A percentile compares a stretch with the other conserved stretches of the same genome.
Conservation (phyloP, 2,329 filamentous ascomycete genomes). For the Fusarium pseudocircinatum region DNA sequence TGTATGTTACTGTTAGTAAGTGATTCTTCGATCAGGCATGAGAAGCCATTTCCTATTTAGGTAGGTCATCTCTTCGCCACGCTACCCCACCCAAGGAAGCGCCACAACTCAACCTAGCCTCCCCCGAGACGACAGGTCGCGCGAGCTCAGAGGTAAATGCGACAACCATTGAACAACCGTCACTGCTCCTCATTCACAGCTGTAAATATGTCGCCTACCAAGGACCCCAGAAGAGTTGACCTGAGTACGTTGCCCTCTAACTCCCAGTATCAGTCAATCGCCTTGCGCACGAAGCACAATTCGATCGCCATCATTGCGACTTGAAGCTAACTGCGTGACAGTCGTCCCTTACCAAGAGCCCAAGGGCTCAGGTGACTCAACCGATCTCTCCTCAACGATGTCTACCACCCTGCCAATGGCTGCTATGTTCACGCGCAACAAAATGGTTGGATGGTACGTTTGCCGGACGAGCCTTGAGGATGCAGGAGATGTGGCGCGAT, state of each 20-base stretch:
- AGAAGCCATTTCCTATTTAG: constrained; percentile 22
- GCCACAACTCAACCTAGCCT: constrained; percentile 27
- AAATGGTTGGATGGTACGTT: constrained; percentile 74
- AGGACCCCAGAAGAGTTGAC: constrained; percentile 57
- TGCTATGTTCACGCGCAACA: constrained; percentile 81
- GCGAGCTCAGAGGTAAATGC: constrained; percentile 34
- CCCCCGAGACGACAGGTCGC: constrained; percentile 27
- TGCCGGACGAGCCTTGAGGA: neutral
- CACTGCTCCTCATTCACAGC: constrained; percentile 15
- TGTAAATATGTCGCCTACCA: constrained; percentile 52
- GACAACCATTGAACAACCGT: constrained; percentile 27
- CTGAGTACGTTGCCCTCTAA: constrained; percentile 49
- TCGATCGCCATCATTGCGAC: constrained; percentile 5
- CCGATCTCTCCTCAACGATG: constrained; percentile 77
- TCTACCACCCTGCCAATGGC: constrained; percentile 91
- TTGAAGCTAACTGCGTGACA: constrained; percentile 50
- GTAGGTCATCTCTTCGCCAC: constrained; percentile 28
- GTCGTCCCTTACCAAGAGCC: constrained; percentile 91
- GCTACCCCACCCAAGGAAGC: constrained; percentile 9
- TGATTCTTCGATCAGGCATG: too few species aligned
- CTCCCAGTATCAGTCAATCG: neutral
- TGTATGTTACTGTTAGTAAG: neutral
- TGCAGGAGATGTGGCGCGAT: constrained; percentile 6
- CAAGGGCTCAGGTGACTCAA: constrained; percentile 66
- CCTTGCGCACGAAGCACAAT: neutral